phyloP scores from a whole-genome alignment of 306 rosid genomes.

The Rosa persica region DNA sequence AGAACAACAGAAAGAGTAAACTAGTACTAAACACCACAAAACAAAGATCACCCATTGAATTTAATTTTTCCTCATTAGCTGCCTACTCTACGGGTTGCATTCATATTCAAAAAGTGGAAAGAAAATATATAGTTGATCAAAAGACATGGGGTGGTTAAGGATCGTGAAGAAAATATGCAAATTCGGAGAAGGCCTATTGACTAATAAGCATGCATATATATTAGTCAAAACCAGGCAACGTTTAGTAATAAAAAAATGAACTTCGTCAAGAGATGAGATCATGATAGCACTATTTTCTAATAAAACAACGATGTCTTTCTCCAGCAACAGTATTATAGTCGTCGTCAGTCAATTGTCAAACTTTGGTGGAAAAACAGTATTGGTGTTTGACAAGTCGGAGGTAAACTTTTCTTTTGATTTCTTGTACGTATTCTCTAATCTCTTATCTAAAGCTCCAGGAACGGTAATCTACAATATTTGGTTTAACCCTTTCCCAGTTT shows the following conservation, averaged over 20 bases:
- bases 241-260: not conserved
- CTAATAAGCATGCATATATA: not conserved
- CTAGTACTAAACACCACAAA: not conserved
- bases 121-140: not conserved
- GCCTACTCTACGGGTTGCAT: not conserved
- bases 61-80: not conserved
- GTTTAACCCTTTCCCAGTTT: too few relatives aligned
- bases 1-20: conserved; percentile 13
- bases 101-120: not conserved
- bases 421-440: not conserved
- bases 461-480: too few relatives aligned
- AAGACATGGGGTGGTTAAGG: not conserved
- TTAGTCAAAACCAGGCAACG: not conserved
- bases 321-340: not conserved
- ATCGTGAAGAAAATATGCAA: not conserved
- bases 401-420: too few relatives aligned
- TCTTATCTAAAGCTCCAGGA: too few relatives aligned
- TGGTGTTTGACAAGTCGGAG: not conserved
- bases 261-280: not conserved
- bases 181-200: not conserved
- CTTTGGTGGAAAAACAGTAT: not conserved
- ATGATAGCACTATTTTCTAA: not conserved
- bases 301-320: not conserved
- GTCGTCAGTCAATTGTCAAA: not conserved
- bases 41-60: conserved; percentile 9